Evolutionary conservation across 2,329 filamentous ascomycete species (phyloP), one percentile per base, ranked within the genome.

Genomic region (Dothideomycetes sp.): DNA sequence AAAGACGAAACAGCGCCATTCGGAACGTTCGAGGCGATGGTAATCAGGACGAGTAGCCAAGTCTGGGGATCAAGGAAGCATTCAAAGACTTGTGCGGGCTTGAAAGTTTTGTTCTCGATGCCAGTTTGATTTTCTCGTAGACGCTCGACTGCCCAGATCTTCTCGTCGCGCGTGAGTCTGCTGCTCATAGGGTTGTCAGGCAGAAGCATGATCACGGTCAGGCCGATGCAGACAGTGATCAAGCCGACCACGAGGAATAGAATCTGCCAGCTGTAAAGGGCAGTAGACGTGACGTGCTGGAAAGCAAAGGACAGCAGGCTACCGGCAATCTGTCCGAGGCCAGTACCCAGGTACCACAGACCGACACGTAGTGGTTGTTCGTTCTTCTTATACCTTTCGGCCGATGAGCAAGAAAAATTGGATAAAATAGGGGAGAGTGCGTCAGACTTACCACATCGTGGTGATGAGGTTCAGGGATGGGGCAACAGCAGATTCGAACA

Each of bases 331-430:
- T 68, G 77, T 0, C 72, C 72, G 0, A 69, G 43, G 0, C 75
- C 75, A 37, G 75, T 80, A 0, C 73, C 78, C 3, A 72, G 65
- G 47, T 82, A 82, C 78, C 78, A 83, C n/a, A 70, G 69, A 0
- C 75, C 75, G 3, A 80, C 69, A 0, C 79, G 66, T 18, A 78
- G 54, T 0, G 77, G 75, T 54, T 82, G 78, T 49, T 83, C 41
- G n/a, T 43, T 22, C 14, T 43, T 39, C 33, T 52, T 55, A 45
- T 57, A 58, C 51, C 52, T 55, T 36, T 32, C 10, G 1, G 29
- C 14, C 11, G n/a, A 5, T 8, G 12, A 24, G 17, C 15, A 17
- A 22, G 10, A 9, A 16, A 24, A 4, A 14, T n/a, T 14, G 22
- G 5, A 5, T 36, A 8, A 10, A 14, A 8, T 24, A 24, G 10